Percentiles rank a stretch among this genome's conserved stretches.
Evolutionary conservation across 257 asterid species (phyloP).

Genomic region (Ocimum tenuiflorum): DNA sequence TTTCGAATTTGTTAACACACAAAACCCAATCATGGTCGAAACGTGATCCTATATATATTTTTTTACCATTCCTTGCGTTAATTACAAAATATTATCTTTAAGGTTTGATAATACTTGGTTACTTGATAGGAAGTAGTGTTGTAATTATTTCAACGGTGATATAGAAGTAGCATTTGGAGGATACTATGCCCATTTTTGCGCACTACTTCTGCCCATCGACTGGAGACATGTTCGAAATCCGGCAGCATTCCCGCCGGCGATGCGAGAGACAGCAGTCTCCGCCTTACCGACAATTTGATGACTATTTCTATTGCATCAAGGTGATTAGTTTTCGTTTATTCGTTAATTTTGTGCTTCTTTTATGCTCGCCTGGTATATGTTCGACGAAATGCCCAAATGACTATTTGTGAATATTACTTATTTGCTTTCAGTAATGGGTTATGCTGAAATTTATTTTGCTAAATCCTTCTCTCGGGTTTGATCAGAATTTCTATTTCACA

Average conservation of each 20-base stretch:
- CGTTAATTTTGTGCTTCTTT: background rate
- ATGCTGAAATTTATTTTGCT: background rate
- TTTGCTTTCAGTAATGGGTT: background rate
- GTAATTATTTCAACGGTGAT: too few species aligned
- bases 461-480: background rate
- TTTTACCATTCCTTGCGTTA: too few species aligned
- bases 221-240: conserved; percentile 6
- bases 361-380: conserved; percentile 3
- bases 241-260: conserved; percentile 8
- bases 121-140: too few species aligned
- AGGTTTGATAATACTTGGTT: background rate
- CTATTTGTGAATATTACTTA: background rate
- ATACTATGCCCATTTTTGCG: background rate
- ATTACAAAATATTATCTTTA: background rate
- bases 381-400: background rate
- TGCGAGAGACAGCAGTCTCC: background rate
- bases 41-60: too few species aligned
- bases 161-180: background rate
- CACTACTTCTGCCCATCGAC: background rate
- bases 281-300: background rate
- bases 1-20: too few species aligned
- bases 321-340: background rate
- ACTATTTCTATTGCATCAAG: background rate
- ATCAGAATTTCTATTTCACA: background rate
- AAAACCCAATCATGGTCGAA: too few species aligned